Evolutionary conservation across 768 basidiomycete species (phyloP).

Genomic region (Lentinus brumalis): DNA sequence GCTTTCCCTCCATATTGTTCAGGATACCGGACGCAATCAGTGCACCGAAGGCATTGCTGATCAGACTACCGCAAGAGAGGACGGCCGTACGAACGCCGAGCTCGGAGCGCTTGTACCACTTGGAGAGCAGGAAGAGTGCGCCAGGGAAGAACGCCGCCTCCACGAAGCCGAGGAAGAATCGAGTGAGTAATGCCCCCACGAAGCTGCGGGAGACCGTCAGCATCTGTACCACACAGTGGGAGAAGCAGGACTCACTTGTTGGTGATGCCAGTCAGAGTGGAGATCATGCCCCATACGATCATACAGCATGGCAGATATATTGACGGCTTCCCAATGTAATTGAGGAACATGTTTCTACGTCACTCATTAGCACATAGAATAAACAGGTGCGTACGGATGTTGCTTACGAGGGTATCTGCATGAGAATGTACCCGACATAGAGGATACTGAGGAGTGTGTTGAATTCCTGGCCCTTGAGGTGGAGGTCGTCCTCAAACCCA

Average conservation of each 20-base stretch:
- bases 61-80: constrained; percentile 70
- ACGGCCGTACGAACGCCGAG: constrained; percentile 69
- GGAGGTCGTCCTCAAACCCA: constrained; percentile 71
- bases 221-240: too few species aligned
- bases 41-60: constrained; percentile 82
- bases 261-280: constrained; percentile 43
- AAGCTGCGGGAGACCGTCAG: constrained; percentile 37
- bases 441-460: constrained; percentile 67
- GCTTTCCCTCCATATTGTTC: constrained; percentile 65
- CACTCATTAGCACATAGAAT: neutral
- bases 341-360: constrained; percentile 70
- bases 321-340: constrained; percentile 68
- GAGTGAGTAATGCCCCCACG: constrained; percentile 59
- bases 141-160: constrained; percentile 72
- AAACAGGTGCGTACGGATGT: constrained; percentile 2
- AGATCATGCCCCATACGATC: constrained; percentile 66
- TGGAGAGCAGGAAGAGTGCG: constrained; percentile 61
- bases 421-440: constrained; percentile 73
- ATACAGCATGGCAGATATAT: constrained; percentile 68
- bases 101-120: constrained; percentile 75
- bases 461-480: constrained; percentile 63
- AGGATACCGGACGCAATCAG: constrained; percentile 79
- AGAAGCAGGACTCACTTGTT: constrained; percentile 18
- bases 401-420: constrained; percentile 76
- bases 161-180: constrained; percentile 71